These are phyloP conservation scores for Didymellaceae sp. DNA, from an alignment of 2,329 filamentous ascomycete genomes.

Conservation along the genomic window DNA sequence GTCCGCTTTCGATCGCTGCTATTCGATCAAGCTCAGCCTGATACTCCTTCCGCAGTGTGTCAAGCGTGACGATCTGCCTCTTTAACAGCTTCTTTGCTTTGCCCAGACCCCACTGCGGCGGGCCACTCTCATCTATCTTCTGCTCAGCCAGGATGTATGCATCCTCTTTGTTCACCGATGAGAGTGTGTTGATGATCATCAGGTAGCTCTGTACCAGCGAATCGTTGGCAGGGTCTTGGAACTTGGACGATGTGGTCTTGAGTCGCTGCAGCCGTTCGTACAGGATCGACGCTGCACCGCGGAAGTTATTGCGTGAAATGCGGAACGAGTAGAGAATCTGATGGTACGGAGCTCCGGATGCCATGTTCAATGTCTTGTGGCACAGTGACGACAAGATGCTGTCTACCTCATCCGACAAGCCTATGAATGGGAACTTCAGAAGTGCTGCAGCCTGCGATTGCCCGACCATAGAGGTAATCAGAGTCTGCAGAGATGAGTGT, in stretches of 20 bases:
- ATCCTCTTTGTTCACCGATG: slow-evolving; percentile 81
- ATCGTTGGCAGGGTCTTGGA: slow-evolving; percentile 58
- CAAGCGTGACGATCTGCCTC: slow-evolving; percentile 82
- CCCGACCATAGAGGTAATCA: slow-evolving; percentile 57
- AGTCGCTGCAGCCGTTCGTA: slow-evolving; percentile 63
- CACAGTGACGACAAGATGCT: slow-evolving; percentile 76
- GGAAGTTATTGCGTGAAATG: slow-evolving; percentile 82
- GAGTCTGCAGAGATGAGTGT: slow-evolving; percentile 71
- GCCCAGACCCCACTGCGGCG: slow-evolving; percentile 38
- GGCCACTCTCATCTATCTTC: slow-evolving; percentile 50
- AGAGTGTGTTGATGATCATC: slow-evolving; percentile 90
- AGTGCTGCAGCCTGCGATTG: slow-evolving; percentile 54
- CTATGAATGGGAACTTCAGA: slow-evolving; percentile 78
- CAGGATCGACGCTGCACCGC: slow-evolving; percentile 70
- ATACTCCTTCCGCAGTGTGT: slow-evolving; percentile 86
- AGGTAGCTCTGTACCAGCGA: slow-evolving; percentile 76
- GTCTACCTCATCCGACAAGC: slow-evolving; percentile 79
- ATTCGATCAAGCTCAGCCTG: slow-evolving; percentile 88
- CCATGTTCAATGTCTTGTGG: slow-evolving; percentile 70
- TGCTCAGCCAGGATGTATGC: slow-evolving; percentile 75
- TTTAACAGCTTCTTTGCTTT: slow-evolving; percentile 55
- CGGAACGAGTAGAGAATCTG: slow-evolving; percentile 92
- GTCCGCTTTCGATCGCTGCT: slow-evolving; percentile 84
- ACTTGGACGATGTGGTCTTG: slow-evolving; percentile 47
- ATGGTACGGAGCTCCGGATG: slow-evolving; percentile 72